Evolutionary conservation across 2,329 filamentous ascomycete genomes (phyloP), one percentile per base, ranked within the genome.

Genomic region (Pseudopithomyces maydicus): DNA sequence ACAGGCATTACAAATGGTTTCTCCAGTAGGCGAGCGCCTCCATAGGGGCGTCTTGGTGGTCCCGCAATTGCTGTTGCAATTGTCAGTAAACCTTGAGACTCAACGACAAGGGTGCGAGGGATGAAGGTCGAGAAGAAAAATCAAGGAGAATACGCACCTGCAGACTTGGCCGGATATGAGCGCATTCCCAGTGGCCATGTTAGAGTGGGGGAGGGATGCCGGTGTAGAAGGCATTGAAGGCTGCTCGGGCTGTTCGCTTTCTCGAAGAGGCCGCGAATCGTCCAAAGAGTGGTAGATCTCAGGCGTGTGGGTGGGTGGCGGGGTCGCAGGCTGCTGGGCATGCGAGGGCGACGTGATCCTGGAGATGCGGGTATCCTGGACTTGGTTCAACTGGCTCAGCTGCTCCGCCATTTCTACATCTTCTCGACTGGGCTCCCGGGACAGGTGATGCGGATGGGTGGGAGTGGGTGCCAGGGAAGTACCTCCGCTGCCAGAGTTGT

Each of bases 1-100:
- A 72, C 95, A 99, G 6, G 95, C 95, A 78, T 99, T 99, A 79
- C 95, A 99, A 58, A 99, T 98, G 26, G 92, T 97, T 53, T 92
- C 90, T 29, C 95, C 95, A 68, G 93, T 88, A 0, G 94, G 94
- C 15, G 94, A 97, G 70, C 95, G 87, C 73, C 95, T 87, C 95
- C 95, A 99, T 36, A 99, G 79, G 22, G 95, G 95, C 45, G 95
- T 99, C 74, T 90, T 88, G 51, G 92, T 97, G 15, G 95, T 98
- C 56, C 89, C 90, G 74, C 95, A 99, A 77, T 99, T 99, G 74
- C 95, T 99, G 63, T 41, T 52, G 59, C 48, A 10, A 48, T 39
- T 22, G 60, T 64, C 54, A 64, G 55, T 44, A 58, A 29, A 22
- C n/a, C 10, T 3, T 12, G 12, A 15, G 19, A 20, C 36, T 54